These are phyloP conservation scores for Trichoderma afroharzianum DNA, from an alignment of 2,329 filamentous ascomycete genomes.

Conservation along the genomic window DNA sequence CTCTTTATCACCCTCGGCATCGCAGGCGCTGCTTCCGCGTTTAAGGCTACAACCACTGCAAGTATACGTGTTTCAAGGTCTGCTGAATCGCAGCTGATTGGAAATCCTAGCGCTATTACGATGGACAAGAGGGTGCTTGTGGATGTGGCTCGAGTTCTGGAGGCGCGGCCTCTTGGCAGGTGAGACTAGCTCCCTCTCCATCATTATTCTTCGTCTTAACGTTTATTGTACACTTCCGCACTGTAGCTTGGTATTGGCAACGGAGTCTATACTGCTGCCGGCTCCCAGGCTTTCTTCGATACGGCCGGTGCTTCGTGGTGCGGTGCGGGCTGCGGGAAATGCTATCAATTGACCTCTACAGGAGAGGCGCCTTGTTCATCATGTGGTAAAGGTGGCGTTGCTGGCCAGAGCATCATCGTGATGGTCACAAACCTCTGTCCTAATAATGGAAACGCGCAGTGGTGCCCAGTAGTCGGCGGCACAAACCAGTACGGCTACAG, in stretches of 20 bases:
- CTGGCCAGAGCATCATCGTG: constrained; percentile 9
- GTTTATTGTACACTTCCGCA: not conserved
- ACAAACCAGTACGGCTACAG: constrained; percentile 12
- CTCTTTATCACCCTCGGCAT: not conserved
- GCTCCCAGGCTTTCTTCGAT: constrained; percentile 9
- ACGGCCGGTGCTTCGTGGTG: constrained; percentile 8
- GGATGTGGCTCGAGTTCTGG: constrained; percentile 4
- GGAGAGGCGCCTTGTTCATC: not conserved
- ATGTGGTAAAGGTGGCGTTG: not conserved
- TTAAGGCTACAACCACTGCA: not conserved
- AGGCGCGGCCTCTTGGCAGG: not conserved
- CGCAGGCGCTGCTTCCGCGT: not conserved
- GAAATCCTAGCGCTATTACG: not conserved
- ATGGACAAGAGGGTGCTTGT: constrained; percentile 3
- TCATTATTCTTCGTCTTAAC: not conserved
- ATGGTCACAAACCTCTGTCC: constrained; percentile 11
- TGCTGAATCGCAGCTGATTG: not conserved
- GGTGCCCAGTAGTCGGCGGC: not conserved
- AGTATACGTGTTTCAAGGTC: not conserved
- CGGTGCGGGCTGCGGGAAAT: constrained; percentile 6
- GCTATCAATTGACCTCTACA: constrained; percentile 1
- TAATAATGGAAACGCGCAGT: constrained; percentile 11
- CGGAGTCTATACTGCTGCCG: constrained; percentile 5
- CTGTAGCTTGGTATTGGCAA: not conserved
- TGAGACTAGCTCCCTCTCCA: not conserved